A percentile compares a stretch with the other conserved stretches of the same genome.
Evolutionary conservation across 257 asterid species (phyloP).

Genomic region (Fraxinus cuspidata): DNA sequence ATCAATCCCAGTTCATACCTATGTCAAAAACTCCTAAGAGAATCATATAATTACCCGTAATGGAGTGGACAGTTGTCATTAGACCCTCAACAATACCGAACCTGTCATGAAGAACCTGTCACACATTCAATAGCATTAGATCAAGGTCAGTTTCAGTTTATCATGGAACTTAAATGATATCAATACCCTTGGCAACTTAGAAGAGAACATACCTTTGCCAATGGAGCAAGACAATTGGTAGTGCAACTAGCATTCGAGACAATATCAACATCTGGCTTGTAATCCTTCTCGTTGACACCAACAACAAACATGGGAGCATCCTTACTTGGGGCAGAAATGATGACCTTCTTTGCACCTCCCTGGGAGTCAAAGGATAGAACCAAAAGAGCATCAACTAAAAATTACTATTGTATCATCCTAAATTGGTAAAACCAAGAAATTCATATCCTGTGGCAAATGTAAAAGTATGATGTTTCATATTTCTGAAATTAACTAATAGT

Average conservation of each 20-base stretch:
- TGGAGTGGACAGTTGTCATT: constrained; percentile 62
- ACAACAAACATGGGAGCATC: constrained; percentile 90
- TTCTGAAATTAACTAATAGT: no score
- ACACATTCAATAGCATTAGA: constrained; percentile 9
- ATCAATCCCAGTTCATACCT: background rate
- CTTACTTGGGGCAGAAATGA: constrained; percentile 80
- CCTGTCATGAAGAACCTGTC: constrained; percentile 77
- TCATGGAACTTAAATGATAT: no score
- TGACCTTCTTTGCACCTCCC: constrained; percentile 91
- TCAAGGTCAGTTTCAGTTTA: background rate
- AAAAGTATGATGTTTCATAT: no score
- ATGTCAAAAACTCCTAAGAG: no score
- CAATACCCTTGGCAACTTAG: background rate
- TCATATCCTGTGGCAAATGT: no score
- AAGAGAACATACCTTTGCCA: constrained; percentile 58
- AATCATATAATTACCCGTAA: constrained; percentile 34
- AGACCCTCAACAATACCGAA: constrained; percentile 85
- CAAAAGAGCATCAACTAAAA: background rate
- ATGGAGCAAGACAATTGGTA: constrained; percentile 83
- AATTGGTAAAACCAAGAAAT: background rate
- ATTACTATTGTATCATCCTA: background rate
- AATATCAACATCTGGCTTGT: constrained; percentile 61
- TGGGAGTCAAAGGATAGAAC: constrained; percentile 17
- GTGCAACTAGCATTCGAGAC: constrained; percentile 96
- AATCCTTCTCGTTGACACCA: constrained; percentile 90